Evolutionary conservation across 2,329 filamentous ascomycete species (phyloP), one percentile per base, ranked within the genome.

Genomic region (Knoxdaviesia capensis): DNA sequence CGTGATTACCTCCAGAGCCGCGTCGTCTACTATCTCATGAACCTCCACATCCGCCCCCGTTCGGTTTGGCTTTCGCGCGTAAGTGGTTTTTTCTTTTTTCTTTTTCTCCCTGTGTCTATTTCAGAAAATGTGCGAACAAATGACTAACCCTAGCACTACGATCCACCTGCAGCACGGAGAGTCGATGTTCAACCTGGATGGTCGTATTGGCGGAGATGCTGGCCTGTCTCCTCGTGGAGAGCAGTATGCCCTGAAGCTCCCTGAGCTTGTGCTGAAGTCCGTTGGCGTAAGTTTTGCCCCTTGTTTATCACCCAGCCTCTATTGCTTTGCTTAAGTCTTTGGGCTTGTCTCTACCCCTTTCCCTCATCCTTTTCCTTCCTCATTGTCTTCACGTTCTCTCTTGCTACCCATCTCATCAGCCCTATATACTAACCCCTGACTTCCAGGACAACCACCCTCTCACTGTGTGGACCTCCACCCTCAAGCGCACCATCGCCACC

Each of bases 1-100:
- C 80, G 86, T 56, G 90, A 98, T 60, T 98, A 98, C 55, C 69
- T 98, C 31, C 90, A 94, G 58, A 94, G 85, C 58, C 79, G 90
- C 44, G 79, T 98, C 38, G 88, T 98, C 38, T 98, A 98, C 61
- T 98, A 94, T 57, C 74, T 96, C 45, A 94, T 96, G 78, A 98
- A 96, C 57, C 69, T 98, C 35, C 90, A 98, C 62, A 98, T 98
- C 58, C 88, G 88, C 48, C 88, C 88, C 11, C 76, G 90, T 44
- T 93, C 86, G 4, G 93, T 98, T 49, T 98, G 90, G 90, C 65
- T 98, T 41, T 96, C 90, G 50, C 71, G 90, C 48, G 83, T 88
- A 66, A 60, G 77, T 69, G 8, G 29, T 36, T 5, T 30, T 30
- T 3, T 34, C 31, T 5, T 38, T 39, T 34, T 33, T 6, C 28